Conservation (phyloP, 129 eudicot genomes). For the Gnaphalium uliginosum region DNA sequence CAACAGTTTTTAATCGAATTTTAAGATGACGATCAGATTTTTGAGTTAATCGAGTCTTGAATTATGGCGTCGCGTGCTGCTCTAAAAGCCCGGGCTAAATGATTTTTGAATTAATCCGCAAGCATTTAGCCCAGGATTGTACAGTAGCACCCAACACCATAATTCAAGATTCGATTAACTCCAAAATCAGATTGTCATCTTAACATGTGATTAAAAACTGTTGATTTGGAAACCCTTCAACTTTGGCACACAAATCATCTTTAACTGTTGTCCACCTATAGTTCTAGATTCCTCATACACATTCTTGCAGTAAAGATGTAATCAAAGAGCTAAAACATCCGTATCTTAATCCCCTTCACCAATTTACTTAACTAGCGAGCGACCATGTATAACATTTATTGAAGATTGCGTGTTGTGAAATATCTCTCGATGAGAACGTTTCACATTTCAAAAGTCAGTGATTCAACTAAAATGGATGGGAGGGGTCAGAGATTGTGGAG, state of each 20-base stretch:
- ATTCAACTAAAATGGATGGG: conserved; percentile 44
- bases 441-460: conserved; percentile 25
- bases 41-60: too few relatives aligned
- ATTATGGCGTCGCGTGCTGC: too few relatives aligned
- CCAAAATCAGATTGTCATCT: conserved; percentile 89
- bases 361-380: conserved; percentile 82
- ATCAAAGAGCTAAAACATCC: conserved; percentile 89
- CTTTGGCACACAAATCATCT: too few relatives aligned
- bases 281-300: conserved; percentile 97
- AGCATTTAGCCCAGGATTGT: too few relatives aligned
- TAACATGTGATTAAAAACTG: conserved; percentile 89
- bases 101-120: too few relatives aligned
- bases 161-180: conserved; percentile 95
- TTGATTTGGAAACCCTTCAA: too few relatives aligned
- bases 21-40: conserved; percentile 88
- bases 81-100: too few relatives aligned
- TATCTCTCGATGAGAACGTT: conserved; percentile 70
- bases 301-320: conserved; percentile 85
- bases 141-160: too few relatives aligned
- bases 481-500: conserved; percentile 98
- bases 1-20: too few relatives aligned
- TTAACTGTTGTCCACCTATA: conserved; percentile 81
- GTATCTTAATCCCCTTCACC: conserved; percentile 66
- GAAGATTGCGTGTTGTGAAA: conserved; percentile 91
- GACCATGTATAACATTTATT: conserved; percentile 91